phyloP scores from a whole-genome alignment of 2,329 filamentous ascomycete species.

The Myotisia sp. region DNA sequence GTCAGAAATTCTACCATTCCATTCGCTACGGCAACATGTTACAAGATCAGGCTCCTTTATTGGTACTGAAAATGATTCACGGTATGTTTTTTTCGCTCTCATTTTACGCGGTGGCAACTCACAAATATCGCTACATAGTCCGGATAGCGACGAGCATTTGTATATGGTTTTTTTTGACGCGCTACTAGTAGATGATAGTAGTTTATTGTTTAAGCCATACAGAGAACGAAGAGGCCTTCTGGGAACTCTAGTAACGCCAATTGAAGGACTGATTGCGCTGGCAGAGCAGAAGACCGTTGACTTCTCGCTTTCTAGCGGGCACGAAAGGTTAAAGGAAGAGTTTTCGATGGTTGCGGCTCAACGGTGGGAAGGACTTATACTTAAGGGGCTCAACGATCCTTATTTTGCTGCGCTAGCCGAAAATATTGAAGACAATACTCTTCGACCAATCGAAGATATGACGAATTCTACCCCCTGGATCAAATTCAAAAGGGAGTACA shows the following conservation, averaged over 20 bases:
- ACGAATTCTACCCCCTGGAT: constrained; percentile 44
- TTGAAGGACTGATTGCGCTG: constrained; percentile 50
- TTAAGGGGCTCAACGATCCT: constrained; percentile 61
- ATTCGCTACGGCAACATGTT: constrained; percentile 71
- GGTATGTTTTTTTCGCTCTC: constrained; percentile 30
- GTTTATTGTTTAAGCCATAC: constrained; percentile 35
- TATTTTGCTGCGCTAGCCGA: constrained; percentile 49
- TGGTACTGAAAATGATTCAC: constrained; percentile 54
- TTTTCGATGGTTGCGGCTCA: constrained; percentile 55
- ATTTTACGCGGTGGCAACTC: not conserved
- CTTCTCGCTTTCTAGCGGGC: constrained; percentile 42
- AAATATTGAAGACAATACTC: constrained; percentile 15
- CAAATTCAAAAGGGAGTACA: constrained; percentile 80
- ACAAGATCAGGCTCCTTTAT: constrained; percentile 56
- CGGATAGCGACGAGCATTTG: constrained; percentile 41
- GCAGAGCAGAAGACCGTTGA: constrained; percentile 54
- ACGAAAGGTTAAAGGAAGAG: constrained; percentile 42
- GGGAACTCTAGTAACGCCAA: constrained; percentile 39
- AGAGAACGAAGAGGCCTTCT: constrained; percentile 38
- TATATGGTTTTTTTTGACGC: constrained; percentile 50
- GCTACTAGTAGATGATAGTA: constrained; percentile 41
- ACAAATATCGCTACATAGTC: constrained; percentile 20
- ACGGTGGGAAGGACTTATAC: constrained; percentile 61
- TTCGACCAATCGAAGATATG: too few species aligned
- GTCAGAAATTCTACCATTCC: constrained; percentile 55